phyloP scores from a whole-genome alignment of 495 filamentous ascomycete genomes.

The Daldinia grandis region DNA sequence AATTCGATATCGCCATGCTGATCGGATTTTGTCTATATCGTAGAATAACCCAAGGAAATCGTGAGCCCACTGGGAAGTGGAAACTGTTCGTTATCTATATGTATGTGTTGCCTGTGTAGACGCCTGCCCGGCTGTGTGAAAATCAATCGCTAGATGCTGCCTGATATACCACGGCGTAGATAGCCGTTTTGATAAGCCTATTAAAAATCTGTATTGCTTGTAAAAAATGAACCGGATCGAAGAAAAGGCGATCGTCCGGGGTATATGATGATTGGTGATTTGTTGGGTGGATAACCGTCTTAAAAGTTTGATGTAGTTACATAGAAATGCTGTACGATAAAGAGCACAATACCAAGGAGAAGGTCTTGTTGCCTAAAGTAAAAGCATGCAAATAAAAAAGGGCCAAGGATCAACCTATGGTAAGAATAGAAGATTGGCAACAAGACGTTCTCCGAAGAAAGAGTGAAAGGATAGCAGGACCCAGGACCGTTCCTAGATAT shows the following conservation, averaged over 20 bases:
- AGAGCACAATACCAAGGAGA: constrained; percentile 17
- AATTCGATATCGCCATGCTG: constrained; percentile 40
- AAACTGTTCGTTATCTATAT: constrained; percentile 24
- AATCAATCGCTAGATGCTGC: constrained; percentile 43
- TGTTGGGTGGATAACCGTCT: constrained; percentile 28
- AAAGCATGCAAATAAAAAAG: constrained; percentile 38
- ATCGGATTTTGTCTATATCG: constrained; percentile 18
- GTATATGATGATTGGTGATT: constrained; percentile 7
- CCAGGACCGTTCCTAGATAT: constrained; percentile 22
- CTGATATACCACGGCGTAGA: constrained; percentile 26
- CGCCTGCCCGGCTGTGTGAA: constrained; percentile 2
- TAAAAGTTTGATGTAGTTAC: constrained; percentile 5
- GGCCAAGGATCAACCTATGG: constrained; percentile 63
- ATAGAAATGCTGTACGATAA: constrained; percentile 19
- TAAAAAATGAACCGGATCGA: constrained; percentile 17
- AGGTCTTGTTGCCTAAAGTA: constrained; percentile 25
- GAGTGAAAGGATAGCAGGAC: constrained; percentile 17
- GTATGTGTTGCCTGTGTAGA: constrained; percentile 10
- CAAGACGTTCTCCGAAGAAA: constrained; percentile 36
- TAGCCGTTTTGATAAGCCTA: constrained; percentile 15
- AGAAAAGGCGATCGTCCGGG: constrained; percentile 21
- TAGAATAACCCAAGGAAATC: constrained; percentile 32
- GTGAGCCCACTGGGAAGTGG: constrained; percentile 24
- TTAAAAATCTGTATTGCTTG: constrained; percentile 36
- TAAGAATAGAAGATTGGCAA: constrained; percentile 52